Evolutionary conservation across 345 rosid species (phyloP), one percentile per base, ranked within the genome.

Genomic region (Geranium brycei): DNA sequence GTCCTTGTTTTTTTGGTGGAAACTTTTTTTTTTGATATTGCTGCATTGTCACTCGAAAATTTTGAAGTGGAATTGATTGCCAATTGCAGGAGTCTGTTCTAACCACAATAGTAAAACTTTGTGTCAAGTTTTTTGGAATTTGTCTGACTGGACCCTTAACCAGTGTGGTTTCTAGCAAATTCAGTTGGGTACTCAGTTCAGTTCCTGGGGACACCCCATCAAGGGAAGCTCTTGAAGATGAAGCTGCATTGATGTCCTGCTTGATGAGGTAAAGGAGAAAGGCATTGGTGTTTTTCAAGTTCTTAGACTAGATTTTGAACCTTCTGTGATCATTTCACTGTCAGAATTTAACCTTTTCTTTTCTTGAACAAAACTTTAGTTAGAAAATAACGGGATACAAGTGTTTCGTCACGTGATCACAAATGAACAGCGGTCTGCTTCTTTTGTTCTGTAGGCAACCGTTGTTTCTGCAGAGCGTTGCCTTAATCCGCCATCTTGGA

Each of bases 121-220:
- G 95, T 67, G 86, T 95, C 23, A 95, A 95, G 97, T 77, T 75
- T 91, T 69, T 95, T 81, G 85, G 97, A 95, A 81, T 88, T 82
- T 78, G 97, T 87, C 17, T 78, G 99, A 47, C 89, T 93, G 87
- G 73, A 91, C 99, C 47, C 84, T 91, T 72, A 91, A 91, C 71
- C 76, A 96, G 58, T 87, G 97, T 68, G 99, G 99, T 65, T 91
- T 93, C 77, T 97, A 93, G 78, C 99, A 93, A 75, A 93, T 91
- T 76, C 99, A 90, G 77, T 69, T 93, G 73, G 99, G 91, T 76
- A 80, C 91, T 78, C 99, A 88, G 72, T 93, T 78, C 99, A 88
- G 72, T 93, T 86, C 78, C 74, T 93, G 56, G 81, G 95, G 80
- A 71, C 69, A 62, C 88, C 95, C 19, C 28, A 23, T 62, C 87